Evolutionary conservation across 148 eudicot species (phyloP).

Genomic region (Rhododendron griersonianum): DNA sequence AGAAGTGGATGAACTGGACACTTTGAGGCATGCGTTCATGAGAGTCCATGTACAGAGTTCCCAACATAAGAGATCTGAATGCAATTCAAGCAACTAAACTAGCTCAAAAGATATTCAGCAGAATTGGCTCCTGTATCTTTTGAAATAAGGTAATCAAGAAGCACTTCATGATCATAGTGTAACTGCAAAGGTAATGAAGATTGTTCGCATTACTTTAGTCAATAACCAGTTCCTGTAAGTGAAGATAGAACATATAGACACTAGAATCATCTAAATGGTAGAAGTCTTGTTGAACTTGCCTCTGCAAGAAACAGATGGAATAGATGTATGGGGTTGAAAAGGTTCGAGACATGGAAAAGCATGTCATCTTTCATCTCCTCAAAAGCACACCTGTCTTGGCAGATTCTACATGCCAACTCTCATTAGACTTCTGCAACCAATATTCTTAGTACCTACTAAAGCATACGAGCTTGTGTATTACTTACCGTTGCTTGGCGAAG

Average conservation of each 20-base stretch:
- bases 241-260: background rate
- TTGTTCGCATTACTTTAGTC: background rate
- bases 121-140: conserved; percentile 70
- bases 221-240: background rate
- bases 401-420: conserved; percentile 26
- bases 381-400: conserved; percentile 21
- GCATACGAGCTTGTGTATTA: conserved; percentile 1
- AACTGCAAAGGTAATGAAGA: conserved; percentile 43
- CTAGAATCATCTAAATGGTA: background rate
- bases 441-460: background rate
- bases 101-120: conserved; percentile 90
- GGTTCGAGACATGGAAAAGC: conserved; percentile 46
- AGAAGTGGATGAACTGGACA: background rate
- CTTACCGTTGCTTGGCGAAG: conserved; percentile 43
- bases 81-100: conserved; percentile 9
- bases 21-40: background rate
- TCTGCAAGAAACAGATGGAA: conserved; percentile 81
- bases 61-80: background rate
- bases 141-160: conserved; percentile 94
- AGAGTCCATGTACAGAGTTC: background rate
- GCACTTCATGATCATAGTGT: conserved; percentile 86
- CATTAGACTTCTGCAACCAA: conserved; percentile 11
- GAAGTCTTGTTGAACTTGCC: conserved; percentile 38
- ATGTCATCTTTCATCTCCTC: conserved; percentile 34
- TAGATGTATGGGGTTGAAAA: conserved; percentile 65